Evolutionary conservation across 2,329 filamentous ascomycete species (phyloP), one percentile per base, ranked within the genome.

Genomic region (Herpotrichia juniperi): DNA sequence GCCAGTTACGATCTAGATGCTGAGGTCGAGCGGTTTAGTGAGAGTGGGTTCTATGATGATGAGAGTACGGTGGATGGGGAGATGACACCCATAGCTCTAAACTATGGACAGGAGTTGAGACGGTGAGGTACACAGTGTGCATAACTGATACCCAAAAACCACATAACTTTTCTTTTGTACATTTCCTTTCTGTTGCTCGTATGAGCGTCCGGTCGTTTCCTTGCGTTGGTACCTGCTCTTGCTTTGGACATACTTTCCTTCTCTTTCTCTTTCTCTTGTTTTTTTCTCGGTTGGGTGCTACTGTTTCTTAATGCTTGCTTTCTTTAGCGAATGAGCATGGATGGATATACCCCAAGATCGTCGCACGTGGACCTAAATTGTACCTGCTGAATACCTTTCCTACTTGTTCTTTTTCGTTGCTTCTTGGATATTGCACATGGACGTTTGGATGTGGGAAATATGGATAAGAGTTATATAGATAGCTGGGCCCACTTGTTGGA

Each of bases 1-100:
- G 78, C 79, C 42, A 81, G 76, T 60, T 86, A 86, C 56, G 84
- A 87, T 60, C 79, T 79, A 56, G 84, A 86, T 61, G 84, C 84
- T 1, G 82, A 85, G 60, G 78, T 76, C 35, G 67, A 76, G 31
- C 75, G 72, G 43, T 80, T 78, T 50, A 77, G 76, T 32, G 74
- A 79, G 34, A 73, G 73, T 39, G 75, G 74, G 17, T 79, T 79
- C 46, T 78, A 78, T 32, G 81, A 82, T 52, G 81, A 83, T 51
- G 74, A 77, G 24, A 80, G 78, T 58, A 78, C 76, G 4, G 71
- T 78, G 24, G 78, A 77, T 46, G 71, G 69, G 3, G 57, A 64
- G 5, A 31, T 69, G 43, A 72, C 69, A 35, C 70, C 70, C 22
- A 59, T 73, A 24, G 70, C 65, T 4, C 46, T 71, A 25, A 64